Base-by-base conservation (phyloP, 768 basidiomycete genomes). In the Mycena epipterygia region DNA sequence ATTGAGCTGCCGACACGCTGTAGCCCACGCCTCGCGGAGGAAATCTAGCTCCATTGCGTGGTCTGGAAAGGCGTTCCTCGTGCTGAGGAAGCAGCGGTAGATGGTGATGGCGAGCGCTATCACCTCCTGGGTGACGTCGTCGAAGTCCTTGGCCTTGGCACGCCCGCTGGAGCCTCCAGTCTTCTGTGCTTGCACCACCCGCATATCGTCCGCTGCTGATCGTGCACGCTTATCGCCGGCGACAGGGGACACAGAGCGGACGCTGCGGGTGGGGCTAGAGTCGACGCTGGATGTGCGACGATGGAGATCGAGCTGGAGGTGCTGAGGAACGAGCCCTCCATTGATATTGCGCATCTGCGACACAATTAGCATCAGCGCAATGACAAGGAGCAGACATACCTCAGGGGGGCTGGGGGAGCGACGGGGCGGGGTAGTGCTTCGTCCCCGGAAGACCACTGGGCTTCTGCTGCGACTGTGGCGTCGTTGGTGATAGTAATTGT, bases 61-160 rank as follows among this genome's bases (percentile, higher is more conserved):
- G 16, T 64, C 62, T 1, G 67, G 67, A n/a, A 72, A 72, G 1
- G 21, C 23, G 2, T 68, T 4, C 41, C 25, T 4, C 3, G n/a
- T 14, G 27, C 49, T 55, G 29, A 60, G 12, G 17, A 17, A 6
- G 64, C 56, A 49, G 32, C 65, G 68, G 12, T 44, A 62, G 25
- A 27, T 0, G 13, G 21, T 12, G 44, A 70, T 67, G 5, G 63
- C 59, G 1, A 37, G 2, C 0, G 21, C 29, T 3, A 63, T 5
- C 1, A 27, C 6, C 23, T 73, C 72, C 27, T 67, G 41, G 19
- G 51, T 61, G 30, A 17, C 23, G 8, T 65, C 61, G 41, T 68
- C 68, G 29, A 27, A 59, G 60, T 73, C 72, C 65, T 59, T 73
- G 23, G 67, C 63, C 52, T 41, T 61, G 19, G 68, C 35, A 11